Evolutionary conservation across 2,329 filamentous ascomycete species (phyloP).

Genomic region (Neurospora crassa): DNA sequence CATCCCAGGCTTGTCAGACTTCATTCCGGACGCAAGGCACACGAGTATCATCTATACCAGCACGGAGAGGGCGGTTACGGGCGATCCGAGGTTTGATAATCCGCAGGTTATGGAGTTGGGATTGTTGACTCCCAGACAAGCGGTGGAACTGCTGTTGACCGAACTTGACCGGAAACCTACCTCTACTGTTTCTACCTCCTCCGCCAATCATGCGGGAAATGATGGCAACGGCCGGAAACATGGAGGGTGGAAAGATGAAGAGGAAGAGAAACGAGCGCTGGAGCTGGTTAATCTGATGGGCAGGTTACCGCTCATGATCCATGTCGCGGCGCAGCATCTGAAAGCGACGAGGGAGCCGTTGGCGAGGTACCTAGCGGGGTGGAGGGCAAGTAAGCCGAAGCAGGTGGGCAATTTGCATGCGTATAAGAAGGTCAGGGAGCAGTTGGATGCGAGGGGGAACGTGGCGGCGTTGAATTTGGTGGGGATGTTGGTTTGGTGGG

Average conservation of each 20-base stretch:
- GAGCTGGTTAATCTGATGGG: conserved; percentile 56
- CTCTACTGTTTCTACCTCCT: not conserved
- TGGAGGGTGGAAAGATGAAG: conserved; percentile 38
- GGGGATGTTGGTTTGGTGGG: conserved; percentile 51
- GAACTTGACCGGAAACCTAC: conserved; percentile 38
- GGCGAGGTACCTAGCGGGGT: conserved; percentile 49
- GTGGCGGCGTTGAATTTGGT: conserved; percentile 52
- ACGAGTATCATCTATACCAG: conserved; percentile 62
- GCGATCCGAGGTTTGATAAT: conserved; percentile 49
- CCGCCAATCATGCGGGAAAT: not conserved
- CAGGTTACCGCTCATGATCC: conserved; percentile 57
- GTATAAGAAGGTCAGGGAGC: conserved; percentile 38
- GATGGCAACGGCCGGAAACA: conserved; percentile 24
- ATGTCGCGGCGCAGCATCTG: conserved; percentile 53
- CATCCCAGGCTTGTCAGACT: conserved; percentile 43
- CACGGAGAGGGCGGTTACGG: conserved; percentile 46
- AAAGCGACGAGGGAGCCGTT: conserved; percentile 52
- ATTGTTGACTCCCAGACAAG: conserved; percentile 45
- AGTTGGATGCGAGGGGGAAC: conserved; percentile 36
- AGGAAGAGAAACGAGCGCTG: conserved; percentile 47
- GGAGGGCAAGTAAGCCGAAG: conserved; percentile 36
- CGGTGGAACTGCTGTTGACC: conserved; percentile 49
- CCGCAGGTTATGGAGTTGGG: conserved; percentile 47
- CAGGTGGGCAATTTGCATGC: conserved; percentile 40
- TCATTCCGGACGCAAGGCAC: conserved; percentile 54